Conservation (phyloP, 192 early-diverging fungal species). For the Thamnidium elegans region DNA sequence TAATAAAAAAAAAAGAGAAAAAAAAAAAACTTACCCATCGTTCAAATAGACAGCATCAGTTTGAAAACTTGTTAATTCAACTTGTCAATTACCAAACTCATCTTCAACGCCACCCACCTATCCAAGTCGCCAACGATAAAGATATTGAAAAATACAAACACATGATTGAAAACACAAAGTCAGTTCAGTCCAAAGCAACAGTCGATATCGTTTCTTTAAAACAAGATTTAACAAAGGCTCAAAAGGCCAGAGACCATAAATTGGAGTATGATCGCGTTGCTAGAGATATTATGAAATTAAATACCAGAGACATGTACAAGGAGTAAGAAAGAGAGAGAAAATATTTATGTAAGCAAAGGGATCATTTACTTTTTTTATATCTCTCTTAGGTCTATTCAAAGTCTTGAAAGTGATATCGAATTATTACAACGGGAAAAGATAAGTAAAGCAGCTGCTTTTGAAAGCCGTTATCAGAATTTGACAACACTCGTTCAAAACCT, state of each 20-base stretch:
- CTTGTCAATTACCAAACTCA: conserved; percentile 41
- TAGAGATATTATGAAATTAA: conserved; percentile 41
- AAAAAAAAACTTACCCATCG: too few species aligned
- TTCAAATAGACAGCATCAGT: conserved; percentile 26
- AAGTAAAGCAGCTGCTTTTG: conserved; percentile 14
- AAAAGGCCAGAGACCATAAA: conserved; percentile 44
- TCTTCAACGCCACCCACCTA: conserved; percentile 45
- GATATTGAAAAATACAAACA: conserved; percentile 47
- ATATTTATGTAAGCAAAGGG: not conserved
- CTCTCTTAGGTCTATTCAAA: conserved; percentile 26
- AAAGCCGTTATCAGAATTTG: conserved; percentile 29
- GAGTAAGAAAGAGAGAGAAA: conserved; percentile 24
- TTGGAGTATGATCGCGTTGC: conserved; percentile 58
- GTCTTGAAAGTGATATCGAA: conserved; percentile 31
- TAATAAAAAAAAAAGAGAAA: too few species aligned
- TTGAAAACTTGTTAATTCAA: conserved; percentile 41
- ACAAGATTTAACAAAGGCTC: conserved; percentile 40
- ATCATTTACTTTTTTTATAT: too few species aligned
- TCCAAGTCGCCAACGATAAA: conserved; percentile 52
- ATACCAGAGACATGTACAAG: conserved; percentile 27
- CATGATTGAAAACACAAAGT: conserved; percentile 37
- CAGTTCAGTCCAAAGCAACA: conserved; percentile 33
- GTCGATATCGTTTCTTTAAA: conserved; percentile 45
- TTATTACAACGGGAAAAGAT: conserved; percentile 32
- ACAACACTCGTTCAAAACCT: conserved; percentile 17